Evolutionary conservation across 176 grass and related monocot genomes (phyloP).

Genomic region (Pharus latifolius): DNA sequence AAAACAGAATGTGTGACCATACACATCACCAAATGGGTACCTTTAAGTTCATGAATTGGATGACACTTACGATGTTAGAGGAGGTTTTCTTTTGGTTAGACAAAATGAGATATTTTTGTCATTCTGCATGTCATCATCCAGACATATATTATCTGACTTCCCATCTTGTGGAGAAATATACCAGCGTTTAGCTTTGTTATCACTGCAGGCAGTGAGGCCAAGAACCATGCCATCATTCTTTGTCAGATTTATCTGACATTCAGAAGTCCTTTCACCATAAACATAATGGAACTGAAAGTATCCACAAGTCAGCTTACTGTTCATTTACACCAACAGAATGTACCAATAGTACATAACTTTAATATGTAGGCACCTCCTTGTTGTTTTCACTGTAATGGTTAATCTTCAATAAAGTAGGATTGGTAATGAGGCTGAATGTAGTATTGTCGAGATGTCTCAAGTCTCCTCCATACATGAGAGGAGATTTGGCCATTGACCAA

Average conservation of each 20-base stretch:
- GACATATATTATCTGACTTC: constrained; percentile 55
- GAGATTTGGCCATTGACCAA: constrained; percentile 90
- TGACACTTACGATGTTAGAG: constrained; percentile 34
- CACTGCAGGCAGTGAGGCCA: constrained; percentile 47
- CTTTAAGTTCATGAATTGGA: background rate
- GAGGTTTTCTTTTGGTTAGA: constrained; percentile 38
- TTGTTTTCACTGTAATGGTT: constrained; percentile 77
- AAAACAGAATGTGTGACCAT: constrained; percentile 9
- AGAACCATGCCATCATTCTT: constrained; percentile 29
- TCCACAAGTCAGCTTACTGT: constrained; percentile 7
- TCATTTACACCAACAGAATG: background rate
- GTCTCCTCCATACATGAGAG: constrained; percentile 93
- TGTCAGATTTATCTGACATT: constrained; percentile 13
- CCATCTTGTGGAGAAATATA: constrained; percentile 32
- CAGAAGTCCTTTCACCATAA: constrained; percentile 21
- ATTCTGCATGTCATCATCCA: constrained; percentile 15
- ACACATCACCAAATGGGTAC: background rate
- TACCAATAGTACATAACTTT: background rate
- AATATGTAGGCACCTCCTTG: constrained; percentile 49
- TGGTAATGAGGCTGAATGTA: constrained; percentile 60
- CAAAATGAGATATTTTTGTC: constrained; percentile 42
- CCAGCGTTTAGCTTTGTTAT: constrained; percentile 57
- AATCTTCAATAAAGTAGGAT: constrained; percentile 76
- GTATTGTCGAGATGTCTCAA: constrained; percentile 50
- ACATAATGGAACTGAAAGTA: constrained; percentile 65